Base-by-base conservation (phyloP, 345 rosid species). In the Syzygium oleosum region DNA sequence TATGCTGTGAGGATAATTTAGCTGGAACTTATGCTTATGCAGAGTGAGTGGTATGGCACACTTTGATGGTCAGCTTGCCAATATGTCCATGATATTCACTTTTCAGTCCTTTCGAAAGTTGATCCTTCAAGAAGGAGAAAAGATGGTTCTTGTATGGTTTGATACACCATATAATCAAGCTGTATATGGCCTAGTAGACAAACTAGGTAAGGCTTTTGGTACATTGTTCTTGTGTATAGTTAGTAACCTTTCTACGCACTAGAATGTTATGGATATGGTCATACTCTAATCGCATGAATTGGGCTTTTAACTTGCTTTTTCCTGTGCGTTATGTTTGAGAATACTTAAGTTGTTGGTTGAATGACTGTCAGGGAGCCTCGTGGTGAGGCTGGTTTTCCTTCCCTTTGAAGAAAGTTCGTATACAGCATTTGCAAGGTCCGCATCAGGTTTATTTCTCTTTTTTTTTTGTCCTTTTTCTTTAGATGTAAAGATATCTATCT, bases 91-190 rank as follows among this genome's bases (percentile, higher is more conserved):
- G 88, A 89, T 96, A 85, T 98, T 98, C 87, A 96, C 99, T 58
- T 88, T 93, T 86, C 99, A 94, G 93, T 98, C 99, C 73, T 93
- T 95, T 80, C 93, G 93, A 52, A 96, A 96, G 93, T 90, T 98
- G 89, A 92, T 98, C 77, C 99, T 98, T 89, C 99, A 98, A 91
- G 99, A 96, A 90, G 99, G 99, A 85, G 99, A 98, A 92, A 96
- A 98, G 89, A 85, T 96, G 89, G 95, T 98, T 88, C 99, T 98
- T 87, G 99, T 97, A 38, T 96, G 98, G 98, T 89, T 98, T 85
- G 99, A 96, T 90, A 98, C 98, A 87, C 98, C 99, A 83, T 96
- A 96, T 88, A 97, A 98, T 90, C 99, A 97, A 90, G 99, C 98
- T 87, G 98, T 96, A 38, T 97, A 97, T 90, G 99, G 99, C 63